Base-by-base conservation (phyloP, 2,329 filamentous ascomycete species). In the Penicillium sp. region DNA sequence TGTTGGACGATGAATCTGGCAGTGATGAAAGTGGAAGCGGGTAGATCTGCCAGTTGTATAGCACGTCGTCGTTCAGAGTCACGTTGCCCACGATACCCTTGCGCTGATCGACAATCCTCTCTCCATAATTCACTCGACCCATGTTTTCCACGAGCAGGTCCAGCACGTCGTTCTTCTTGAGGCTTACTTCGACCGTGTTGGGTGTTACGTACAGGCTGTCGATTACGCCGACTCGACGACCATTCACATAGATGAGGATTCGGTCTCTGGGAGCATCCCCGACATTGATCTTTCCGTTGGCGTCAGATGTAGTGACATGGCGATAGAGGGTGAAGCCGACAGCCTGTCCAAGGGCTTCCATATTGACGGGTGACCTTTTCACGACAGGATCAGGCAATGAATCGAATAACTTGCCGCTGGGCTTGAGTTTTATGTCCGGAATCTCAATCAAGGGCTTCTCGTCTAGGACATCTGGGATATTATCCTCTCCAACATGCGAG, bases 221-320 rank as follows among this genome's bases (percentile, higher is more conserved):
- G 26, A 81, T 75, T 4, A 81, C 75, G 1, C 79, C 79, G 14
- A 67, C 56, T 6, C 67, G 70, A 3, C 50, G 59, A 0, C 68
- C 72, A 48, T 82, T 81, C 23, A 81, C 71, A 52, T 81, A 81
- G 6, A 81, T 73, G 3, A 82, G 64, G 4, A 81, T 70, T 11
- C 80, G 71, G 52, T 82, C 79, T 5, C 77, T 67, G 2, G 79
- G 71, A 4, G 69, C 64, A 54, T 80, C 78, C 3, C 79, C 80
- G 0, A 76, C 67, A 16, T 71, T 60, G 2, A 82, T 31, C 23
- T 49, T 29, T 2, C 79, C 79, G 0, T 58, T 49, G 0, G 68
- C 16, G 5, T 59, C 45, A 1, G 68, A 69, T 0, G 44, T 67
- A 53, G 77, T 71, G 21, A 75, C 69, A 34, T 59, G 53, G 16